Conservation (phyloP, 2,329 filamentous ascomycete species). For the Scorias spongiosa region DNA sequence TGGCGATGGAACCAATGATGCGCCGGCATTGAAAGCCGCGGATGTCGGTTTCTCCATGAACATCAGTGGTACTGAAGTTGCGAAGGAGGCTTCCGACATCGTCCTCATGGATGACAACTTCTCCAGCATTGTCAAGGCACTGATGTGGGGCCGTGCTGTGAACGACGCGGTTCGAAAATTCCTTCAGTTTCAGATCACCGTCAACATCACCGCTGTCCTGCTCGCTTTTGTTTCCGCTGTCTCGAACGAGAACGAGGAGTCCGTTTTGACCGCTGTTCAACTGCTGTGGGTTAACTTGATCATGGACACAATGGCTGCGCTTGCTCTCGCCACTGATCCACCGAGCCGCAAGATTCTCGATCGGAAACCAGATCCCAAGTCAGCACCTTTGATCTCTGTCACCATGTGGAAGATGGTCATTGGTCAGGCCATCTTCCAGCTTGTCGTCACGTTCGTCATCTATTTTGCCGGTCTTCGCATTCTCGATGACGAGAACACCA, state of each 20-base stretch:
- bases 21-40: slow-evolving; percentile 48
- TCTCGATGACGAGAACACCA: slow-evolving; percentile 34
- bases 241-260: slow-evolving; percentile 49
- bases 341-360: slow-evolving; percentile 67
- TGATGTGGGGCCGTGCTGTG: slow-evolving; percentile 47
- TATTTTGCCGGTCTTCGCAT: slow-evolving; percentile 58
- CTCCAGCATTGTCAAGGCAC: slow-evolving; percentile 45
- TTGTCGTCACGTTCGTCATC: slow-evolving; percentile 62
- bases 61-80: slow-evolving; percentile 49
- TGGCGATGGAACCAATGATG: slow-evolving; percentile 52
- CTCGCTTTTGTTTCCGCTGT: slow-evolving; percentile 82
- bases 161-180: slow-evolving; percentile 41
- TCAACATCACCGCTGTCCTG: slow-evolving; percentile 81
- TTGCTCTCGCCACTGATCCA: slow-evolving; percentile 82
- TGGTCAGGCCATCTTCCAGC: slow-evolving; percentile 79
- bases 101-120: slow-evolving; percentile 51
- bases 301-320: slow-evolving; percentile 88
- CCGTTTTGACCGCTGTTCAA: slow-evolving; percentile 77
- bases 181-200: slow-evolving; percentile 60
- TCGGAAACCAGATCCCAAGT: slow-evolving; percentile 63
- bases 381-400: slow-evolving; percentile 61
- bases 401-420: slow-evolving; percentile 99
- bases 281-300: slow-evolving; percentile 94
- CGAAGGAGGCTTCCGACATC: slow-evolving; percentile 46
- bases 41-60: slow-evolving; percentile 57